Base-by-base conservation (phyloP, 805 yeast species). In the Candida peoriensis region DNA sequence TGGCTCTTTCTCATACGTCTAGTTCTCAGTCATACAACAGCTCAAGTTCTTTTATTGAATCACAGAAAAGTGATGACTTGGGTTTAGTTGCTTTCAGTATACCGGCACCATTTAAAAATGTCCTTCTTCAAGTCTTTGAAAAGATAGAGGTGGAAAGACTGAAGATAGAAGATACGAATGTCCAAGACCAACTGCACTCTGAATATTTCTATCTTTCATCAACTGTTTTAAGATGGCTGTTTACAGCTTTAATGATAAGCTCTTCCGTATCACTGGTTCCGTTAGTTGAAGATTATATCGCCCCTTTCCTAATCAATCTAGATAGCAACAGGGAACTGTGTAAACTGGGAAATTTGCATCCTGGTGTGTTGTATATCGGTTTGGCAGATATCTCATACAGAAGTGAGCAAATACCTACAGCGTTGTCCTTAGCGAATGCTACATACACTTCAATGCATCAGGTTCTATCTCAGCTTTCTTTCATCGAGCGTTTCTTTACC, bases 301-400 rank as follows among this genome's bases (percentile, higher is more conserved):
- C 86, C 1, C 95, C 96, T 19, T 78, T 84, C 42, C 61, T 87
- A 37, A 63, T 85, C 49, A 64, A 70, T 13, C 60, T 87, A 30
- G 74, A 78, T 33, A 71, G 68, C 29, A 71, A 83, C 65, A 78
- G 85, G 40, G 97, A 90, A 42, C 85, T 85, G 11, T 83, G 94
- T 45, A 85, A 82, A 44, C 57, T 83, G 37, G 80, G 81, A 0
- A 70, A 70, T 21, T 57, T 83, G 9, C 67, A 68, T 25, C 83
- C 90, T 0, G 65, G 72, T 2, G 48, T 58, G 7, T 46, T 74
- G 16, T 68, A 74, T 42, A 55, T 63, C 13, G 52, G 60, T 20
- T 52, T 81, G 4, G 74, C 80, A 0, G 61, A 67, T 18, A 49
- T 75, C 21, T 65, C 76, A 6, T 72, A 63, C 40, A 60, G 72